Evolutionary conservation across 1,139 yeast species (phyloP).

Genomic region (Ashbya aceris): DNA sequence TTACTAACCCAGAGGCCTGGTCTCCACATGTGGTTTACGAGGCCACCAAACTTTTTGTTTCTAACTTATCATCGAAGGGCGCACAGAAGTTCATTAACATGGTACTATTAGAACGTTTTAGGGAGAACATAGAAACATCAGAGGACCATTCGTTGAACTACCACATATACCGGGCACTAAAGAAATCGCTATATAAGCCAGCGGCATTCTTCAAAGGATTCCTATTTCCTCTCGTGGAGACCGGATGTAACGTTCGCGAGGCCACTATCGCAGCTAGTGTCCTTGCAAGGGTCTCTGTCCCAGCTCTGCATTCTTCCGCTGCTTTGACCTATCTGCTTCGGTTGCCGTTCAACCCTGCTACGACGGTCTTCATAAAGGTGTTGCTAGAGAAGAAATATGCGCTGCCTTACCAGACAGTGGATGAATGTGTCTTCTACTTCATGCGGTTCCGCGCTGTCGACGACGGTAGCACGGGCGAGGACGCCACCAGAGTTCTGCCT

Average conservation of each 20-base stretch:
- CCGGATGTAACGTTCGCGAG: slow-evolving; percentile 80
- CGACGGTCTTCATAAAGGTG: slow-evolving; percentile 82
- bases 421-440: slow-evolving; percentile 90
- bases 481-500: slow-evolving; percentile 61
- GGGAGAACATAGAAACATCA: slow-evolving; percentile 71
- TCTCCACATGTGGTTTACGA: slow-evolving; percentile 95
- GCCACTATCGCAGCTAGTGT: slow-evolving; percentile 95
- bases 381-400: slow-evolving; percentile 92
- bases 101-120: slow-evolving; percentile 75
- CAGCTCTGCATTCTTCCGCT: slow-evolving; percentile 92
- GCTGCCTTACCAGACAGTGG: slow-evolving; percentile 90
- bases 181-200: slow-evolving; percentile 90
- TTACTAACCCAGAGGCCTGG: slow-evolving; percentile 89
- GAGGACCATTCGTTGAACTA: slow-evolving; percentile 63
- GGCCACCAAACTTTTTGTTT: slow-evolving; percentile 88
- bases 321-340: slow-evolving; percentile 80
- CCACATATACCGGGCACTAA: slow-evolving; percentile 83
- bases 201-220: slow-evolving; percentile 97
- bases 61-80: slow-evolving; percentile 78
- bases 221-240: slow-evolving; percentile 78
- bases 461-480: slow-evolving; percentile 34
- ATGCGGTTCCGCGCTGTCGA: slow-evolving; percentile 67
- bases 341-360: slow-evolving; percentile 79
- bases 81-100: slow-evolving; percentile 75
- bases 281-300: slow-evolving; percentile 79